These are phyloP conservation scores for Solanum paucissectum DNA, from an alignment of 257 asterid species.

Conservation along the genomic window DNA sequence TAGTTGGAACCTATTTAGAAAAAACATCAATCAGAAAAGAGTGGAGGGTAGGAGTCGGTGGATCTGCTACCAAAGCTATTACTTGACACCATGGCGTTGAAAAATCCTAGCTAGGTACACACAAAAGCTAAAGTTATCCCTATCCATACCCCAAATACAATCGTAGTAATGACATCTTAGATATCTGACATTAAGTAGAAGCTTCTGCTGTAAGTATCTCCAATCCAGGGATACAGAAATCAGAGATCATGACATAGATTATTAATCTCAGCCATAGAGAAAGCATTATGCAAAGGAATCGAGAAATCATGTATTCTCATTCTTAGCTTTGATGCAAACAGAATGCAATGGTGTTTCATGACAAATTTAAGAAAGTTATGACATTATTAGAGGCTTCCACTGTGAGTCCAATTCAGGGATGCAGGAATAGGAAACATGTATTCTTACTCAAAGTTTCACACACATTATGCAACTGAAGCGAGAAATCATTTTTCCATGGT, in stretches of 20 bases:
- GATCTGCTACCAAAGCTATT: neutral
- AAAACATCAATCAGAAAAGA: neutral
- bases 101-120: neutral
- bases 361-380: neutral
- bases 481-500: neutral
- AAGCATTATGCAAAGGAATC: neutral
- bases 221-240: neutral
- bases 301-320: neutral
- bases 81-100: neutral
- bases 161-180: neutral
- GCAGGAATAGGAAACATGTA: neutral
- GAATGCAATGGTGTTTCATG: neutral
- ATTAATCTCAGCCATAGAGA: neutral
- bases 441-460: neutral
- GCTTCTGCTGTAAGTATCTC: neutral
- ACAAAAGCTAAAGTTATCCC: neutral
- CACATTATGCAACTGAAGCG: neutral
- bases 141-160: neutral
- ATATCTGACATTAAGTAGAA: neutral
- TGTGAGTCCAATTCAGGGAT: neutral
- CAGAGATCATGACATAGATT: neutral
- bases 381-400: neutral
- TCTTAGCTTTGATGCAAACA: neutral
- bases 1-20: constrained; percentile 76
- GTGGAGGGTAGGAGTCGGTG: neutral